Conservation (phyloP, 2,329 filamentous ascomycete genomes). For the Paramyrothecium sp. region DNA sequence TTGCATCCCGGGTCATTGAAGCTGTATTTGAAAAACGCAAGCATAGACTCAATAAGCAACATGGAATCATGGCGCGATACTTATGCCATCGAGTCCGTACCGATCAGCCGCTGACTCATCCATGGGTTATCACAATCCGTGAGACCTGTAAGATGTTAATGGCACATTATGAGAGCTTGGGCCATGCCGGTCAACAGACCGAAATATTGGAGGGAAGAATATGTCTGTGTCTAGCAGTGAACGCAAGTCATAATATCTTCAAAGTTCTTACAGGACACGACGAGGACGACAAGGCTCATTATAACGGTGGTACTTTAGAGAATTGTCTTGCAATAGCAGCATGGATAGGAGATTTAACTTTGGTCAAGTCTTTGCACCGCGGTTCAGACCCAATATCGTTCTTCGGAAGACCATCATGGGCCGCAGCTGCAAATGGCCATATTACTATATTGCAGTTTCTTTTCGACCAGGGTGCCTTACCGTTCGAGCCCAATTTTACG, state of each 20-base stretch:
- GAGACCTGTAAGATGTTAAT: background rate
- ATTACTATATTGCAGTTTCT: background rate
- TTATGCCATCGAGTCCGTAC: background rate
- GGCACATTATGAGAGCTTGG: background rate
- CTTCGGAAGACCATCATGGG: background rate
- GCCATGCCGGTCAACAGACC: background rate
- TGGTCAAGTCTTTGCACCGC: background rate
- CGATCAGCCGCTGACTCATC: background rate
- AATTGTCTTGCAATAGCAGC: background rate
- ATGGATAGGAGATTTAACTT: background rate
- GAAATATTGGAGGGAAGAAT: background rate
- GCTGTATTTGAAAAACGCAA: background rate
- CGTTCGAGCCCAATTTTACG: background rate
- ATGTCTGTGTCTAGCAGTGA: background rate
- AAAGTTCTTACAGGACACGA: background rate
- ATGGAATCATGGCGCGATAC: background rate
- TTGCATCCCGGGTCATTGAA: background rate
- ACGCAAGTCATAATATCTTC: background rate
- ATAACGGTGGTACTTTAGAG: background rate
- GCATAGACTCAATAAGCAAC: background rate
- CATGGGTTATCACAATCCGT: background rate
- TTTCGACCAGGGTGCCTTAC: background rate
- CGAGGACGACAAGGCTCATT: background rate
- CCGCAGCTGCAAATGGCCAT: background rate
- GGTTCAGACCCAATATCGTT: background rate